Base-by-base conservation (phyloP, 371 early-diverging fungal species). In the Amoeboaphelidium occidentale region DNA sequence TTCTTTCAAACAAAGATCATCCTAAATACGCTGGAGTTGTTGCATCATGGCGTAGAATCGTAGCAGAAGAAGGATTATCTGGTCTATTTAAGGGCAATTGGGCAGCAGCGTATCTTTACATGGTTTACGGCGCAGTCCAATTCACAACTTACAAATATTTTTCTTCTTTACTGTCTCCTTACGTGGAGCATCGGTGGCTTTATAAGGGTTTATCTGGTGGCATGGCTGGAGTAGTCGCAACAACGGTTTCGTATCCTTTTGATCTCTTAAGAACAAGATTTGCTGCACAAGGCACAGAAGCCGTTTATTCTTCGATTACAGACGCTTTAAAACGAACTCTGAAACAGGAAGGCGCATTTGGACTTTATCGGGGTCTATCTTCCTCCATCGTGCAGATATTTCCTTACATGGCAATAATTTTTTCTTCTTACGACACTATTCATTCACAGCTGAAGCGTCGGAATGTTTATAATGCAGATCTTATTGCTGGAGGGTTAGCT, bases 11-110 rank as follows among this genome's bases (percentile, higher is more conserved):
- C n/a, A n/a, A n/a, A n/a, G n/a, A n/a, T n/a, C n/a, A n/a, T n/a
- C n/a, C n/a, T n/a, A n/a, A n/a, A n/a, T n/a, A n/a, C n/a, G n/a
- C n/a, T 49, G 3, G 42, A n/a, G 41, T 10, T 32, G 17, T 10
- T 10, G 17, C 39, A 32, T 32, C 39, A 6, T 32, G 10, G 39
- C 39, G 10, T 6, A 10, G 39, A 17, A 10, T 6, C 39, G 39
- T 32, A 17, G 17, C 39, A 32, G 17, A 17, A 32, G 39, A 32
- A 17, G 39, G 39, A 10, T 17, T 32, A 17, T 10, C 39, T 32
- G 89, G 79, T 2, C 63, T 88, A 13, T 94, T 84, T 75, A 92
- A 91, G 56, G 94, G 94, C 43, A 94, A 94, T 50, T 59, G 81
- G 61, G 69, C 86, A 1, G 94, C 92, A 1, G 84, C 79, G 57